These are phyloP conservation scores for Cladosporium sp. DNA, from an alignment of 2,329 filamentous ascomycete species.

Conservation along the genomic window DNA sequence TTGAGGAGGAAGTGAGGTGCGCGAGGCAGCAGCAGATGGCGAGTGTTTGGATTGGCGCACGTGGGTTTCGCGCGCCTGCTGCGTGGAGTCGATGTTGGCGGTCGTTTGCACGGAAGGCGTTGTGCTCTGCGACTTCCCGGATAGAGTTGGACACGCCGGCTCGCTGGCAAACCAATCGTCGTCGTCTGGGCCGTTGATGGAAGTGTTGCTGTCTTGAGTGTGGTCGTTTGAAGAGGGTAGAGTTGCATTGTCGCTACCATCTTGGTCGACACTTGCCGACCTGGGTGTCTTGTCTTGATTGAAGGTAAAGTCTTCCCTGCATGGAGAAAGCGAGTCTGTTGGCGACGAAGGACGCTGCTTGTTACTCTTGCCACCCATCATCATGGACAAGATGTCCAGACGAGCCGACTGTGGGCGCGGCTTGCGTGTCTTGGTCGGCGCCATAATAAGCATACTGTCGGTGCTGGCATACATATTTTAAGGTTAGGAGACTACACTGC, in stretches of 20 bases:
- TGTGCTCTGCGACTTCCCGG: conserved; percentile 22
- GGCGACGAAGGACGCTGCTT: conserved; percentile 18
- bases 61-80: conserved; percentile 12
- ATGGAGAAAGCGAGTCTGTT: conserved; percentile 26
- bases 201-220: background rate
- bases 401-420: conserved; percentile 22
- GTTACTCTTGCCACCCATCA: conserved; percentile 16
- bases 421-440: background rate
- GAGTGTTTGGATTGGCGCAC: conserved; percentile 15
- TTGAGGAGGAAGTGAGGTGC: conserved; percentile 25
- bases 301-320: conserved; percentile 14
- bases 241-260: background rate
- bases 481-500: background rate
- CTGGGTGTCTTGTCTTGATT: background rate
- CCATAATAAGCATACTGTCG: conserved; percentile 1
- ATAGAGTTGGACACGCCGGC: conserved; percentile 7
- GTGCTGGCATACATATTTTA: background rate
- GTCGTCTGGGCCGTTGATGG: conserved; percentile 11
- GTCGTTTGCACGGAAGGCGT: conserved; percentile 19
- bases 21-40: conserved; percentile 8
- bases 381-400: conserved; percentile 27
- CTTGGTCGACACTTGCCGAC: background rate
- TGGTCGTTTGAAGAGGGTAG: background rate
- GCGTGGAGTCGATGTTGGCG: background rate
- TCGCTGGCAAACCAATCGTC: conserved; percentile 18